phyloP scores from a whole-genome alignment of 2,329 filamentous ascomycete species.

The Fusarium praegraminearum region DNA sequence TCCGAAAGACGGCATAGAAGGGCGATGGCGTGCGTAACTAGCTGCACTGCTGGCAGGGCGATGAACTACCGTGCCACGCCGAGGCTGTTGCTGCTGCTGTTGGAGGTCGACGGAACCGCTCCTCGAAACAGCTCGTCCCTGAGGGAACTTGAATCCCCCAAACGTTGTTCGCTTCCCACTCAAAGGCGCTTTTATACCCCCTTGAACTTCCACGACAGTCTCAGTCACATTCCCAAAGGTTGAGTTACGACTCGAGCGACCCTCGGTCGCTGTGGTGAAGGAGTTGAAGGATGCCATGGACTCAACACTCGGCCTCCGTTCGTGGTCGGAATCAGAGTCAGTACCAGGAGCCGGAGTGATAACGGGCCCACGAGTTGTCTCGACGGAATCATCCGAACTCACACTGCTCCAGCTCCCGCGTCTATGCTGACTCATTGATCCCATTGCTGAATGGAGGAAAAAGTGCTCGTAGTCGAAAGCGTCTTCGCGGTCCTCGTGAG shows the following conservation, averaged over 20 bases:
- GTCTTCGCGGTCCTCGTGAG: slow-evolving; percentile 93
- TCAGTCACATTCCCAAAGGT: slow-evolving; percentile 35
- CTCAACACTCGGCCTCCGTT: slow-evolving; percentile 60
- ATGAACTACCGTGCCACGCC: slow-evolving; percentile 58
- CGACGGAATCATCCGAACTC: slow-evolving; percentile 70
- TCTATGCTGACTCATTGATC: slow-evolving; percentile 70
- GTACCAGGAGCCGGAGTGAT: slow-evolving; percentile 10
- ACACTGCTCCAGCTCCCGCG: slow-evolving; percentile 64
- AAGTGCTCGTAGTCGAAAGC: slow-evolving; percentile 98
- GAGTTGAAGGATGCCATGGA: slow-evolving; percentile 65
- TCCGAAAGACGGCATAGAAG: slow-evolving; percentile 68
- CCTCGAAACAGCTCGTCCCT: slow-evolving; percentile 25
- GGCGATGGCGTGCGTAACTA: slow-evolving; percentile 49
- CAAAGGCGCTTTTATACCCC: slow-evolving; percentile 38
- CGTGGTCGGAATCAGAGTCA: slow-evolving; percentile 36
- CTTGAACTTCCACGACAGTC: slow-evolving; percentile 40
- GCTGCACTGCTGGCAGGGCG: slow-evolving; percentile 47
- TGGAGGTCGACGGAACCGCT: slow-evolving; percentile 46
- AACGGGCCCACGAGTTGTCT: slow-evolving; percentile 67
- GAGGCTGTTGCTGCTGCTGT: slow-evolving; percentile 32
- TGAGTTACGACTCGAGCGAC: slow-evolving; percentile 56
- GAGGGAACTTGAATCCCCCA: slow-evolving; percentile 45
- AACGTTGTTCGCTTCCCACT: slow-evolving; percentile 45
- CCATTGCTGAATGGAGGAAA: slow-evolving; percentile 92
- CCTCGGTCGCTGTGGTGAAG: slow-evolving; percentile 69